Evolutionary conservation across 164 flowering plant species (phyloP), one percentile per base, ranked within the genome.

Genomic region (Aristolochia fimbriata): DNA sequence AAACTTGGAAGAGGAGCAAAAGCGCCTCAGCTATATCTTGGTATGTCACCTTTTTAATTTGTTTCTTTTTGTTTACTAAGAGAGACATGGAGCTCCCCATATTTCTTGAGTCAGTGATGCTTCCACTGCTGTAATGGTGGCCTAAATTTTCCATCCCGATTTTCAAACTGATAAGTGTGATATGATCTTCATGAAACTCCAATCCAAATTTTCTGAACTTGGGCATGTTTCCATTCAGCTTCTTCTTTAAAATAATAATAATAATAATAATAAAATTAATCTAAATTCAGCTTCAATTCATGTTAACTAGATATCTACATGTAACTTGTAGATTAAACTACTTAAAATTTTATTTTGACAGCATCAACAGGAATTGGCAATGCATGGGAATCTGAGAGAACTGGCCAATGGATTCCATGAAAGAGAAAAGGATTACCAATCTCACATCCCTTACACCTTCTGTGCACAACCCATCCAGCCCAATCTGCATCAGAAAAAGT

Each of bases 381-480:
- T 76, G 60, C 77, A 68, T 33, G 69, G 63, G 16, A 66, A 58
- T 22, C 68, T 62, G 58, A 67, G 74, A 57, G 81, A 71, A 41
- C 43, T 74, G 68, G 77, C 68, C 3, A 60, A 64, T 57, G 81
- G 61, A 8, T 70, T 71, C 62, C 60, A 69, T 58, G 71, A 71
- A 17, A 62, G 65, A 55, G 65, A 51, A 45, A 68, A 73, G 51
- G 77, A 73, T 67, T 47, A 60, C 62, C 75, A 67, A 31, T 25
- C 64, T 4, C 79, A 78, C 51, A 68, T 77, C 74, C 82, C 92
- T 15, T 79, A 83, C 20, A 73, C 76, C 46, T 82, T 81, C 58
- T 75, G 80, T 5, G 80, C 81, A 56, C 89, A 81, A 76, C 93
- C 93, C 22, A 76, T 74, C 63, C 93, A 83, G 75, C 87, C 89